Evolutionary conservation across 2,329 filamentous ascomycete genomes (phyloP), one percentile per base, ranked within the genome.

Genomic region (Coniochaeta sp.): DNA sequence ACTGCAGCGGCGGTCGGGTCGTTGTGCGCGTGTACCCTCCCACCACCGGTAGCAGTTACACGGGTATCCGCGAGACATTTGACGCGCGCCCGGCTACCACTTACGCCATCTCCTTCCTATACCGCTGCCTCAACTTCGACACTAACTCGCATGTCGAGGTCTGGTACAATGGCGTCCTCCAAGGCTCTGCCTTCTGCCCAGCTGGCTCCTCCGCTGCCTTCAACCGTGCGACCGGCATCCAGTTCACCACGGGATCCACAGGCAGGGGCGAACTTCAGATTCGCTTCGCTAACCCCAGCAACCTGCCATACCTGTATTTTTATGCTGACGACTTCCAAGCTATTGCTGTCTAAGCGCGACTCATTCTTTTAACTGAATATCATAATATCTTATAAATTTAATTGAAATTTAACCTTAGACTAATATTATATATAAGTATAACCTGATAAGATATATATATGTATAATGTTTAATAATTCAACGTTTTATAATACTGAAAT

Each of bases 121-220:
- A 59, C 57, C 64, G 64, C 57, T 66, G 64, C 57, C 63, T 65
- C 28, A 65, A 65, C 62, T 66, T 40, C 54, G 64, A 65, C 58
- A 9, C 28, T 34, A 38, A 6, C 47, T 26, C 63, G 6, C n/a
- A 24, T 28, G 60, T 66, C 19, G 38, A 62, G 6, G 61, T 63
- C 11, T 55, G 31, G 24, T 66, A 64, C 47, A 44, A 50, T 1
- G 62, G 62, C 12, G 40, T 16, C 22, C 11, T 8, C 6, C 26
- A 60, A 16, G 59, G 63, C 16, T 34, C 24, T 24, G n/a, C 24
- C 22, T 22, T 6, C 6, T 61, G 56, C 26, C 14, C 31, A 24
- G 19, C 14, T 7, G 24, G 16, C 12, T n/a, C 11, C 36, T 33
- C 24, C 31, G 31, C 60, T n/a, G n/a, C 43, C 31, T 63, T 65